phyloP scores from a whole-genome alignment of 78 protist genomes.

The Dictyostelium brefeldianum region DNA sequence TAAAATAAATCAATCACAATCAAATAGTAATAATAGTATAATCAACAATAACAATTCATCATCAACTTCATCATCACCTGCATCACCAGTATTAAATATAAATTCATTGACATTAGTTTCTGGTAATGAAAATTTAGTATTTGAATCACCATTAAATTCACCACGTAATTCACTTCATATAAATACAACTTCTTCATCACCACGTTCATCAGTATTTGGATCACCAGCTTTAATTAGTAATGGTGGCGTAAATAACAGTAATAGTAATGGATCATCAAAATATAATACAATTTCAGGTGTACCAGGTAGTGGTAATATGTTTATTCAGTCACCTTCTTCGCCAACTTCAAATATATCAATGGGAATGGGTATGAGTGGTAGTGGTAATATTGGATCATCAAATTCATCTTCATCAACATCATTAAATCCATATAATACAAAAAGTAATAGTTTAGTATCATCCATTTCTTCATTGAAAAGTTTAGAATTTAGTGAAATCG shows the following conservation, averaged over 20 bases:
- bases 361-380: neutral
- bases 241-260: neutral
- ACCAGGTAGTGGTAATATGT: neutral
- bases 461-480: neutral
- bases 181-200: neutral
- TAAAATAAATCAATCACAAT: neutral
- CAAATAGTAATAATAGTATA: neutral
- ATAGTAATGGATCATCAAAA: neutral
- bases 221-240: neutral
- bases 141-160: constrained; percentile 20
- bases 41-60: neutral
- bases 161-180: neutral
- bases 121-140: neutral
- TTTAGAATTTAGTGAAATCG: constrained; percentile 27
- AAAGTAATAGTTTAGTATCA: neutral
- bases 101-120: constrained; percentile 11
- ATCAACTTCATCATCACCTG: neutral
- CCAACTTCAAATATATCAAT: neutral
- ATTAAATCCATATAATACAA: neutral
- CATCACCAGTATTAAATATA: constrained; percentile 17
- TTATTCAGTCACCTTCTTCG: constrained; percentile 13
- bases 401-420: constrained; percentile 12
- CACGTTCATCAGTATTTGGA: constrained; percentile 12
- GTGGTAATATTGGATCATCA: neutral
- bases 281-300: neutral